Base-by-base conservation (phyloP, 805 yeast genomes). In the Wickerhamomyces bovis region DNA sequence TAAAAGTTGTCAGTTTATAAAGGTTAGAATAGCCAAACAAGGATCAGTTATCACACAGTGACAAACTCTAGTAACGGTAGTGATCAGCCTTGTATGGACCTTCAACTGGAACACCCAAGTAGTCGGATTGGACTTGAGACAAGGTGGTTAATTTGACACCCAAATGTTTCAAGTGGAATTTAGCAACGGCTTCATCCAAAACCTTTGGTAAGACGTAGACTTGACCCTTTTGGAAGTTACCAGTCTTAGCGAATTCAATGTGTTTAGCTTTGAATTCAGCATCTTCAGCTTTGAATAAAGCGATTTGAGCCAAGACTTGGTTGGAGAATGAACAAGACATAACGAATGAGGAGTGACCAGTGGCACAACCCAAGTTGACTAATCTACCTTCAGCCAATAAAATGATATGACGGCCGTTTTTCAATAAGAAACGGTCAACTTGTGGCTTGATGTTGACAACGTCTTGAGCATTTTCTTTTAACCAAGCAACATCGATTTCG, bases 281-380 rank as follows among this genome's bases (percentile, higher is more conserved):
- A 76, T 92, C 89, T 55, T 83, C 66, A 64, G 95, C 82, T 73
- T 89, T 92, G 95, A 78, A 92, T 69, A 90, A 77, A 64, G 97
- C 98, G 66, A 90, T 92, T 79, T 92, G 99, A 63, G 99, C 99
- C 69, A 92, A 80, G 56, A 92, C 98, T 80, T 92, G 99, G 87
- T 92, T 92, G 64, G 97, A 88, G 95, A 92, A 92, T 47, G 98
- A 94, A 78, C 98, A 94, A 54, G 97, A 89, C 99, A 92, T 92
- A 67, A 92, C 99, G 69, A 92, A 92, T 38, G 97, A 89, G 44
- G 98, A 86, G 81, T 92, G 99, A 70, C 99, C 99, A 65, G 98
- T 92, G 70, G 98, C 99, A 79, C 98, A 94, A 65, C 99, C 99
- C 70, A 92, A 81, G 89, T 92, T 92, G 70, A 92, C 98, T 66